These are phyloP conservation scores for Suillus lakei DNA, from an alignment of 768 basidiomycete species.

Conservation along the genomic window DNA sequence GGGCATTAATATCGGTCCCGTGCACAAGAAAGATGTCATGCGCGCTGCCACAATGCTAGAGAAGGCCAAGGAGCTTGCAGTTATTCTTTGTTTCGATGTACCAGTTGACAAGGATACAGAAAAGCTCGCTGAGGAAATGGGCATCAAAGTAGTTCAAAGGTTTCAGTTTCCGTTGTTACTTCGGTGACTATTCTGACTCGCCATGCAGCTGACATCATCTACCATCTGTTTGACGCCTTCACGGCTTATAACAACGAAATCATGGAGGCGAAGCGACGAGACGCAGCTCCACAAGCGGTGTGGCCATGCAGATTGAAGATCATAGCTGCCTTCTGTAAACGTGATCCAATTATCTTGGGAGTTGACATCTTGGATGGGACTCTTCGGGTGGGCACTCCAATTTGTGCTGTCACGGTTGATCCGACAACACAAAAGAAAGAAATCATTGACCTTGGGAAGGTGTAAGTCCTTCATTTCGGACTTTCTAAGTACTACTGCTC, in stretches of 20 bases:
- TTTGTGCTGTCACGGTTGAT: conserved; percentile 95
- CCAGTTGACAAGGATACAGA: conserved; percentile 93
- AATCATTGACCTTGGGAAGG: conserved; percentile 90
- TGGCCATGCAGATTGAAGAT: conserved; percentile 96
- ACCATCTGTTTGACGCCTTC: conserved; percentile 97
- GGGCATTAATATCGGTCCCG: conserved; percentile 96
- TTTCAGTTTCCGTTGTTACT: conserved; percentile 33
- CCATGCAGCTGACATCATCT: conserved; percentile 91
- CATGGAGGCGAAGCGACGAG: conserved; percentile 86
- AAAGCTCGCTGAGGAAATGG: conserved; percentile 90
- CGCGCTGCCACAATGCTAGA: conserved; percentile 93
- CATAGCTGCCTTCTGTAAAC: conserved; percentile 94
- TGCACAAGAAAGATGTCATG: conserved; percentile 95
- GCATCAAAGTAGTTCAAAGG: conserved; percentile 94
- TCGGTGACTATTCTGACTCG: not conserved
- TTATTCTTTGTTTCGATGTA: conserved; percentile 97
- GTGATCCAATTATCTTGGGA: conserved; percentile 96
- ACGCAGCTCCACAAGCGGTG: conserved; percentile 92
- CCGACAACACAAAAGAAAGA: conserved; percentile 88
- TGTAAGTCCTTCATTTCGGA: conserved; percentile 56
- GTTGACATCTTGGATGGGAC: conserved; percentile 95
- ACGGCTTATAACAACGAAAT: conserved; percentile 93
- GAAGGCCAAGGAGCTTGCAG: conserved; percentile 92
- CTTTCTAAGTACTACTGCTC: conserved; percentile 11
- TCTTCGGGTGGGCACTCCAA: conserved; percentile 88